These are phyloP conservation scores for Podochytrium sp. DNA, from an alignment of 192 early-diverging fungal genomes.

Conservation along the genomic window DNA sequence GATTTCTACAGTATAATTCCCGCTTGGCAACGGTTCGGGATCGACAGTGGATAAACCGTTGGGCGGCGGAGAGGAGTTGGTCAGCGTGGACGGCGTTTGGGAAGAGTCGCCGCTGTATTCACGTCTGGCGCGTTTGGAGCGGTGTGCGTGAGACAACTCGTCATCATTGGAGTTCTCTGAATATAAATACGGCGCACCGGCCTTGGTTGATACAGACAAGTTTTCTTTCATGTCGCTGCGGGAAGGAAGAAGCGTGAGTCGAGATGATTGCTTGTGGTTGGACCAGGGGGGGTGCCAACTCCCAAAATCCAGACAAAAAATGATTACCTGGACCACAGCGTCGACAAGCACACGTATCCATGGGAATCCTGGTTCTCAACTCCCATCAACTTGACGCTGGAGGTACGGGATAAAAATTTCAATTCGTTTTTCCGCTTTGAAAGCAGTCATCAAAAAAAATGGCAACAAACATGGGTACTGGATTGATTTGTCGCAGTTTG, in stretches of 20 bases:
- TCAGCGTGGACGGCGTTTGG: not conserved
- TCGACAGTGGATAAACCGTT: too few relatives aligned
- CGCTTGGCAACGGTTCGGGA: too few relatives aligned
- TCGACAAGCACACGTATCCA: not conserved
- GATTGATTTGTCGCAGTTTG: conserved; percentile 8
- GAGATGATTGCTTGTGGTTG: too few relatives aligned
- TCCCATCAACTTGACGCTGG: conserved; percentile 12
- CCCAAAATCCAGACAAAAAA: too few relatives aligned
- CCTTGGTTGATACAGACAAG: not conserved
- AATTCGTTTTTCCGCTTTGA: not conserved
- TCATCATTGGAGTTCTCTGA: too few relatives aligned
- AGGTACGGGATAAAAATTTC: not conserved
- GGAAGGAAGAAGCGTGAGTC: not conserved
- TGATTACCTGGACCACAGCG: conserved; percentile 16
- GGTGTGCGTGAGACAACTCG: not conserved
- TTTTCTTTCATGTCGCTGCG: not conserved
- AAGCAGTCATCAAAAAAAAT: not conserved
- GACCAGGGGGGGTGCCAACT: too few relatives aligned
- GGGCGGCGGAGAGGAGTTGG: not conserved
- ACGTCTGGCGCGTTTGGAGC: not conserved
- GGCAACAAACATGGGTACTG: not conserved
- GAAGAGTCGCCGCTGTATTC: too few relatives aligned
- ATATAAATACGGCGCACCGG: not conserved
- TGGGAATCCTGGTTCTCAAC: not conserved
- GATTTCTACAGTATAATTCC: conserved; percentile 9